Base-by-base conservation (phyloP, 2,329 filamentous ascomycete genomes). In the Drechslera avenae region DNA sequence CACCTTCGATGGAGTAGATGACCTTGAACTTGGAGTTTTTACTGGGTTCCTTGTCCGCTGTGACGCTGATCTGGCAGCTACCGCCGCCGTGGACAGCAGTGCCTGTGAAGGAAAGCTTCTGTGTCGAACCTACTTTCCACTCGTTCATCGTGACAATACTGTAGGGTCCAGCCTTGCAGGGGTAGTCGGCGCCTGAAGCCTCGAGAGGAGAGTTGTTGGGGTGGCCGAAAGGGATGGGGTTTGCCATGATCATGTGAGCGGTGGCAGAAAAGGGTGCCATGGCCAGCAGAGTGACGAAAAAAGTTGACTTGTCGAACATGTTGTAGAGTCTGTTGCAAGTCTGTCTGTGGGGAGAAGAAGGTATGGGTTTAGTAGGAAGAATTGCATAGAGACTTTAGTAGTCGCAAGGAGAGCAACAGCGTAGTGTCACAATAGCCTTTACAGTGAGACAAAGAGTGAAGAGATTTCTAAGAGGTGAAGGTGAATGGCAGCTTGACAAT, bases 1-100 rank as follows among this genome's bases (percentile, higher is more conserved):
- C 91, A 40, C 93, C 93, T 63, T 92, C 83, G 43, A 90, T 90
- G 0, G 88, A 91, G 68, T 95, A 86, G 74, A 97, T 94, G 53
- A 96, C 90, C 76, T 94, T 94, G 83, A 86, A 97, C 7, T 81
- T 79, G 1, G 86, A 88, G 56, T 81, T 69, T 53, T 81, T 82
- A 31, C 81, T 87, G 0, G 92, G 91, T 13, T 81, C 72, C 23
- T 82, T 76, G 65, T 96, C 92, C 6, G 86, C 88, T 0, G 91
- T 91, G 62, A 97, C 78, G 9, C 87, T 86, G 32, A 97, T 73
- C 68, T 97, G 93, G 75, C 93, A 97, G 1, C 90, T 94, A 1
- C 94, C 94, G 39, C 94, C 94, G 9, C 90, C 91, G 63, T 99
- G 94, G 0, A 86, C 83, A 1, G 92, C 91, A 31, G 79, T 79